Conservation (phyloP, 2,329 filamentous ascomycete genomes). For the Ophiocordyceps camponoti-leonardi region DNA sequence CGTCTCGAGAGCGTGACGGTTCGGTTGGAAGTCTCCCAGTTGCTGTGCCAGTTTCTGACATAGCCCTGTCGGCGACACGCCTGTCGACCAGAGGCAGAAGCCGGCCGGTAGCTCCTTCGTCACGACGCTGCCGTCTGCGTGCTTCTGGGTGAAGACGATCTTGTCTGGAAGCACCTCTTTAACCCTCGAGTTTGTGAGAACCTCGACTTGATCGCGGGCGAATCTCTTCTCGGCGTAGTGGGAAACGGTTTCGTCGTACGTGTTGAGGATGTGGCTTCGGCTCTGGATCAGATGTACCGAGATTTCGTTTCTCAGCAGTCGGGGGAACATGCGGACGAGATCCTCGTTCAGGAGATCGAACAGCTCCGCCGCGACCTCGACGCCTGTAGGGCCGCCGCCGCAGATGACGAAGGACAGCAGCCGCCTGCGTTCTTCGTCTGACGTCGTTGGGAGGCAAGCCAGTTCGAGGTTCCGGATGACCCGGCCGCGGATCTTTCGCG, state of each 20-base stretch:
- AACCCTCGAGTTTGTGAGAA: slow-evolving; percentile 84
- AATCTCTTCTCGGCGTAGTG: slow-evolving; percentile 85
- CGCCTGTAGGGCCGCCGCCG: slow-evolving; percentile 87
- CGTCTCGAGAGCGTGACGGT: slow-evolving; percentile 82
- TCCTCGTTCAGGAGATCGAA: slow-evolving; percentile 96
- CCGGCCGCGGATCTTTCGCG: slow-evolving; percentile 72
- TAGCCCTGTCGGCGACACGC: slow-evolving; percentile 73
- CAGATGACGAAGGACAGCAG: slow-evolving; percentile 92
- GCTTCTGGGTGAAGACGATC: slow-evolving; percentile 78
- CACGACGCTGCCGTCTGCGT: slow-evolving; percentile 53
- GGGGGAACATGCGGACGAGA: slow-evolving; percentile 65
- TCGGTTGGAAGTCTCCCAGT: slow-evolving; percentile 61
- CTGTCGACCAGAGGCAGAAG: slow-evolving; percentile 96
- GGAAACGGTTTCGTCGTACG: slow-evolving; percentile 89
- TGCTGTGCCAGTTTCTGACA: slow-evolving; percentile 61
- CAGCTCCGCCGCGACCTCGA: slow-evolving; percentile 93
- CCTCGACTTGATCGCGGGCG: slow-evolving; percentile 75
- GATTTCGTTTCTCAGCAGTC: slow-evolving; percentile 87
- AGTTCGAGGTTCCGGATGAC: slow-evolving; percentile 80
- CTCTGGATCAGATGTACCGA: slow-evolving; percentile 96
- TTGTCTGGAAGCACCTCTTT: slow-evolving; percentile 72
- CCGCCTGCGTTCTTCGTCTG: slow-evolving; percentile 71
- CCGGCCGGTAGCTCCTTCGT: slow-evolving; percentile 90
- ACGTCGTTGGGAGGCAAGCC: slow-evolving; percentile 82
- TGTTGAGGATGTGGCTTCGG: slow-evolving; percentile 88